A percentile compares a stretch with the other conserved stretches of the same genome.
Evolutionary conservation across 306 rosid genomes (phyloP).

Genomic region (Argentina anserina): DNA sequence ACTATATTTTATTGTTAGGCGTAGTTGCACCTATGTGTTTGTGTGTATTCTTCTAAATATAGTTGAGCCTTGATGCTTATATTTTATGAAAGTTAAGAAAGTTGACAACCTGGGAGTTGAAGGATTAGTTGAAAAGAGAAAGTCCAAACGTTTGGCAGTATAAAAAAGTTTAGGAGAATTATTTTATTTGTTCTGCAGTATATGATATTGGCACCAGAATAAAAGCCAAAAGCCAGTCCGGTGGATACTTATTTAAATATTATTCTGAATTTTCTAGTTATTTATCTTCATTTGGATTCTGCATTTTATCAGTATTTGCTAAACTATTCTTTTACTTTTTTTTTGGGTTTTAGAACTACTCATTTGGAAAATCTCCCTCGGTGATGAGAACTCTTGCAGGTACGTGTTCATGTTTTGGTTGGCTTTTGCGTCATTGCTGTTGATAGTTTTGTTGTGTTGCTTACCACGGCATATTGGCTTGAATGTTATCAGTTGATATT

Average conservation of each 20-base stretch:
- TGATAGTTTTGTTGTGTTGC: conserved; percentile 10
- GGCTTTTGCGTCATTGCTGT: conserved; percentile 23
- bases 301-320: conserved; percentile 16
- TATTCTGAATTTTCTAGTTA: background rate
- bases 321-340: conserved; percentile 15
- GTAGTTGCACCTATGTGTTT: conserved; percentile 5
- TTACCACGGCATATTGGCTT: background rate
- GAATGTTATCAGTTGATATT: background rate
- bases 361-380: conserved; percentile 84
- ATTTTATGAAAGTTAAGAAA: background rate
- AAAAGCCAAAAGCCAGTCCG: background rate
- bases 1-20: conserved; percentile 13
- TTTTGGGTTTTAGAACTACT: conserved; percentile 57
- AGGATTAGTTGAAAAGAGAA: background rate
- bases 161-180: background rate
- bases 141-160: background rate
- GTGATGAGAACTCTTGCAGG: conserved; percentile 98
- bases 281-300: background rate
- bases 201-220: background rate
- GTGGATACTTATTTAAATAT: background rate
- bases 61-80: background rate
- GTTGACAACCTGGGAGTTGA: background rate
- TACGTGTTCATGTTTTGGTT: conserved; percentile 36
- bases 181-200: background rate
- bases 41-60: background rate